Evolutionary conservation across 108 stramenopile genomes (phyloP).

Genomic region (Bacterosira constricta): DNA sequence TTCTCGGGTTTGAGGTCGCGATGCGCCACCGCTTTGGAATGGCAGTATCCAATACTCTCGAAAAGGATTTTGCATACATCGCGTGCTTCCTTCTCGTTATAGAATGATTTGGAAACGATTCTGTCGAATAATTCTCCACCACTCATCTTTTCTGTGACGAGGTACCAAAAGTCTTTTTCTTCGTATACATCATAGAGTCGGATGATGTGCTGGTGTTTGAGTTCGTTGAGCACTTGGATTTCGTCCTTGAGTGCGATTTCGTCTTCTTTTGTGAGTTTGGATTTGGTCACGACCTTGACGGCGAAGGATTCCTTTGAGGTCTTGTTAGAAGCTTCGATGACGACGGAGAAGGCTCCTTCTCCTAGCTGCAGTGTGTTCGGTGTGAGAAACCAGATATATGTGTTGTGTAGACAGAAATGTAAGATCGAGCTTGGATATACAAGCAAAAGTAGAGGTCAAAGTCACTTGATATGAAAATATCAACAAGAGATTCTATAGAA

Average conservation of each 20-base stretch:
- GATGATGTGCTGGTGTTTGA: slow-evolving; percentile 49
- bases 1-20: slow-evolving; percentile 80
- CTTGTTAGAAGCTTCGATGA: slow-evolving; percentile 50
- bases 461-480: too few species aligned
- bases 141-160: slow-evolving; percentile 67
- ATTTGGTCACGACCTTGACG: slow-evolving; percentile 84
- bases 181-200: slow-evolving; percentile 74
- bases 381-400: background rate
- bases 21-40: slow-evolving; percentile 62
- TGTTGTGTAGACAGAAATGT: background rate
- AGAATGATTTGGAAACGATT: slow-evolving; percentile 67
- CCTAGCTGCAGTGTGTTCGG: slow-evolving; percentile 33
- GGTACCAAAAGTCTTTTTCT: slow-evolving; percentile 60
- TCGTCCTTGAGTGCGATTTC: slow-evolving; percentile 80
- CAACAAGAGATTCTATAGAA: too few species aligned
- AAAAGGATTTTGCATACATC: slow-evolving; percentile 55
- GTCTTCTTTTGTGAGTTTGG: slow-evolving; percentile 83
- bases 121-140: slow-evolving; percentile 78
- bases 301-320: slow-evolving; percentile 64
- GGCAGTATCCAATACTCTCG: slow-evolving; percentile 71
- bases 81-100: slow-evolving; percentile 62
- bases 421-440: background rate
- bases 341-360: slow-evolving; percentile 54
- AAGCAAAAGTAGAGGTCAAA: background rate
- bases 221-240: slow-evolving; percentile 42